Base-by-base conservation (phyloP, 2,329 filamentous ascomycete species). In the Cytospora chrysosperma region DNA sequence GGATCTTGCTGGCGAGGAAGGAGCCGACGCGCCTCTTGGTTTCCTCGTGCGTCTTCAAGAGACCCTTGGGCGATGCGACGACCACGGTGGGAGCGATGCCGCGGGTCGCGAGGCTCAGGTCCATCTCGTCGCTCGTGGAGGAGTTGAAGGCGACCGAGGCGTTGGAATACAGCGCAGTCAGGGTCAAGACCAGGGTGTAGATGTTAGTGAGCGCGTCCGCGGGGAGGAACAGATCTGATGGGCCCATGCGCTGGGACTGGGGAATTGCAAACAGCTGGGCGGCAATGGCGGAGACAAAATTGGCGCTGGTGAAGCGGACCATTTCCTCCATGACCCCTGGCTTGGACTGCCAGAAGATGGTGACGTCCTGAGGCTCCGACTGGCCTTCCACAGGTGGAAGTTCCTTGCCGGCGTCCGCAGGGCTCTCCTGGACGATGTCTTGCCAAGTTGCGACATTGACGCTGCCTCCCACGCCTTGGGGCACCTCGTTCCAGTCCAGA, bases 401-500 rank as follows among this genome's bases (percentile, higher is more conserved):
- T 24, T 91, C 85, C 9, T 78, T 78, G 50, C 82, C 85, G 43
- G 84, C 81, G 60, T 79, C 80, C 30, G 79, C 77, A 21, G 87
- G 85, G 68, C 83, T 82, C 66, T 95, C 90, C 68, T 89, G 86
- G 28, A 97, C 79, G 59, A 98, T 84, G 65, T 97, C 91, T 71
- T 96, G 91, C 93, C 94, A 99, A 17, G 94, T 95, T n/a, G 88
- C 85, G 19, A 97, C 90, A 62, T 90, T 90, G 65, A 96, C 82
- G 66, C 83, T 87, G 63, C 89, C 85, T 19, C 89, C 89, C 62
- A 89, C 88, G 58, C 90, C 89, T 71, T 89, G 85, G 13, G 93
- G 93, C 2, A 93, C 86, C 73, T 94, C 91, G 70, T 92, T 93
- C 93, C 94, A 99, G 76, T 97, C 93, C 83, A 99, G 90, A 73